Conservation (phyloP, 768 basidiomycete species). For the Calocera cornea region DNA sequence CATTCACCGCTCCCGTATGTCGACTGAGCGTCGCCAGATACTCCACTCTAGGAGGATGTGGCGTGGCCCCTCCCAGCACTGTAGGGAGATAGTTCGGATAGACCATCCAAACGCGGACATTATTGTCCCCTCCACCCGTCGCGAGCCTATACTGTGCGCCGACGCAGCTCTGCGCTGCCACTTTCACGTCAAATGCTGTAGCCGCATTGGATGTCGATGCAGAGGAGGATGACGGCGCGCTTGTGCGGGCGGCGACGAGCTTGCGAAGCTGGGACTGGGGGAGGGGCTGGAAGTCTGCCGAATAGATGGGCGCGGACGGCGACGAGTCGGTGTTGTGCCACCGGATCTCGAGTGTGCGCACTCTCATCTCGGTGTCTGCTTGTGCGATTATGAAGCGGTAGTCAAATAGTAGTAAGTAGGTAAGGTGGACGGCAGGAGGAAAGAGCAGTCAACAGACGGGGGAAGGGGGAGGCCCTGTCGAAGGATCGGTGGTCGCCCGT, state of each 20-base stretch:
- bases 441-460: not conserved
- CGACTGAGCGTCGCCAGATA: conserved; percentile 87
- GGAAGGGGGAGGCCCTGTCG: not conserved
- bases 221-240: not conserved
- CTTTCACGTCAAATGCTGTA: not conserved
- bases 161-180: conserved; percentile 28
- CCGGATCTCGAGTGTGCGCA: conserved; percentile 81
- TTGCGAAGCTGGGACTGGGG: conserved; percentile 35
- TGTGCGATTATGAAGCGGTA: too few species aligned
- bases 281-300: conserved; percentile 87
- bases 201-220: conserved; percentile 12
- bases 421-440: not conserved
- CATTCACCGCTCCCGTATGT: conserved; percentile 91
- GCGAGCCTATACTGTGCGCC: conserved; percentile 78
- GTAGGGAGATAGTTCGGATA: conserved; percentile 76
- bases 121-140: conserved; percentile 92
- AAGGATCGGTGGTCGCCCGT: not conserved
- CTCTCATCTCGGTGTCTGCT: conserved; percentile 43
- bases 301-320: conserved; percentile 66
- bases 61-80: conserved; percentile 32
- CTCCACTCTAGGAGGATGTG: conserved; percentile 75
- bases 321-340: conserved; percentile 66
- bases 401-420: not conserved
- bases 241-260: conserved; percentile 20
- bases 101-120: conserved; percentile 95